Evolutionary conservation across 2,329 filamentous ascomycete species (phyloP), one percentile per base, ranked within the genome.

Genomic region (Cercospora berteroae): DNA sequence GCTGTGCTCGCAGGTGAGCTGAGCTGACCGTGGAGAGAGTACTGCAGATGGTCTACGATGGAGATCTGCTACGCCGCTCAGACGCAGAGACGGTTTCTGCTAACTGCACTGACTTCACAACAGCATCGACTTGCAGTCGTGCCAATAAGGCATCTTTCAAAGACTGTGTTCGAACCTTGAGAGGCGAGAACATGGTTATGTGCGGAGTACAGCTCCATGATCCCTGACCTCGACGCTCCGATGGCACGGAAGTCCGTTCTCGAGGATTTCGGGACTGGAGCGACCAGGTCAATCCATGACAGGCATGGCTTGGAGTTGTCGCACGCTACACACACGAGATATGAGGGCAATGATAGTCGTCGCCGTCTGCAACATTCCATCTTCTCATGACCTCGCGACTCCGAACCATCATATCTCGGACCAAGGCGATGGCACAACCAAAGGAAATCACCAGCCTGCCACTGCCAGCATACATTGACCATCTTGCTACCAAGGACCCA

Each of bases 391-490:
- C 64, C 20, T 62, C 58, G 18, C 48, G 64, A 31, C 58, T 66
- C 10, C 33, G 48, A 31, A 62, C 64, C 18, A 60, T 66, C 44
- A 66, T 62, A 20, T 44, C 57, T 12, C 44, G 31, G 20, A 66
- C 29, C 33, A 56, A 56, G 25, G 55, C 55, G 27, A 66, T 66
- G 64, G 64, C 57, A 39, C 31, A 48, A 27, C 33, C 29, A 13
- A 57, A 62, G 13, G 58, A 57, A 20, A 44, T 66, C 50, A 66
- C 57, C 16, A 25, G 33, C 20, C 58, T 66, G 23, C 64, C 64
- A 42, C 29, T 66, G 50, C 58, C 64, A 18, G 64, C 64, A n/a
- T 66, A 66, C 33, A 61, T 66, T 36, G 58, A 66, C n/a, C 58
- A 61, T 31, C 27, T 61, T 16, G 64, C 64, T 3, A 61, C 57